Base-by-base conservation (phyloP, 225 moss, liverwort and hornwort species). In the Physcomitrium patens region DNA sequence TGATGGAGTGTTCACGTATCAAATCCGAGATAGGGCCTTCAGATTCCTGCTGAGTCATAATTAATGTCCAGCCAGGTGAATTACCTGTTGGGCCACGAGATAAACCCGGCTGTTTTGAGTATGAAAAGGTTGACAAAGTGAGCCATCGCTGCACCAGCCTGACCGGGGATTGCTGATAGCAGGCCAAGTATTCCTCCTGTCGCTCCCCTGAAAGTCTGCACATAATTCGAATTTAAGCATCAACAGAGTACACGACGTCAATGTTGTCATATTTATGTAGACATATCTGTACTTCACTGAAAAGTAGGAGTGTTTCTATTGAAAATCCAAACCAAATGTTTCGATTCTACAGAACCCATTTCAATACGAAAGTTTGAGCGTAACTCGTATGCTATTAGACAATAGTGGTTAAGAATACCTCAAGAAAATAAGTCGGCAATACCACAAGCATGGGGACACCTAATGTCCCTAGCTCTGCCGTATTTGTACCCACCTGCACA, bases 381-480 rank as follows among this genome's bases (percentile, higher is more conserved):
- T 43, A 22, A 17, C 65, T 28, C 20, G 17, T 23, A 60, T 69
- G n/a, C 62, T 63, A 19, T 16, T 56, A 19, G 27, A 60, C 26
- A 66, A 58, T 53, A 44, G 52, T 69, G 48, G 20, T 54, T n/a
- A 42, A 74, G 50, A 12, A 48, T 77, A 92, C 92, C 89, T 91
- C 87, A 62, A 92, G 79, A 58, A 92, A 88, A 79, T 92, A 80
- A 7, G 94, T 94, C 31, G 92, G 92, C 51, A 94, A 89, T 1
- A 94, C 86, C 13, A 92, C 90, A 65, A 94, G 79, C 94, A 94
- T 94, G 45, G 94, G 94, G 80, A 94, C 85, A 66, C 94, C 92
- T 77, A 94, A 71, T 50, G 84, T 83, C 63, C 95, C 92, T 59
- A 92, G 95, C 83, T 95, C 95, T 22, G 95, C 92, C 47, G 92